Evolutionary conservation across 306 rosid species (phyloP), one percentile per base, ranked within the genome.

Genomic region (Fragaria ananassa): DNA sequence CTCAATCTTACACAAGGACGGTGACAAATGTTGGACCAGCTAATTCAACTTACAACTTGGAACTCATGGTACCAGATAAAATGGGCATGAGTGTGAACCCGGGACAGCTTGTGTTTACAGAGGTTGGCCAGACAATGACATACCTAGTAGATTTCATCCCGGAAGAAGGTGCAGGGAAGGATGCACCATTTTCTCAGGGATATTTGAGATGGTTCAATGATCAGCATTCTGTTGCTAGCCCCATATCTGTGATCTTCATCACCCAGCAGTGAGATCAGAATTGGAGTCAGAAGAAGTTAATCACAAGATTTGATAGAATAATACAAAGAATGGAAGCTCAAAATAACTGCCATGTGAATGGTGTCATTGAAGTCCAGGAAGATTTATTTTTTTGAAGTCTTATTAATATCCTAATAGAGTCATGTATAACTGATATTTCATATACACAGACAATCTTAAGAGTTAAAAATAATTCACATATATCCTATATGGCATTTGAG

Each of bases 1-100:
- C 87, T 42, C 86, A 74, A 65, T 6, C 4, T 18, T 87, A 83
- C 78, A 80, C 83, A 1, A 79, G 88, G 79, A 84, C 87, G 0
- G 45, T 85, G 70, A 87, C 87, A 63, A 87, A 89, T 21, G 88
- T 89, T 70, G 93, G 91, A 29, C 72, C 79, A 1, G 62, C 78
- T 12, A 74, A 83, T 68, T 71, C 89, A 64, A 78, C 76, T 47
- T 87, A 85, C 68, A 21, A 1, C n/a, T 29, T 47, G 21, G 57
- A 37, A 44, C 23, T 84, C 69, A 71, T 71, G 1, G 31, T 56
- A 13, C 91, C 87, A 37, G 1, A 29, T 21, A 87, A 65, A 10
- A 79, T 71, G 1, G 64, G 25, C 2, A 29, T 85, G 68, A 81
- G 74, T 42, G 71, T 82, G 37, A 46, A n/a, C 2, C 91, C 91